Evolutionary conservation across 805 yeast genomes (phyloP), one percentile per base, ranked within the genome.

Genomic region (Saccharomycopsis synnaedendra): DNA sequence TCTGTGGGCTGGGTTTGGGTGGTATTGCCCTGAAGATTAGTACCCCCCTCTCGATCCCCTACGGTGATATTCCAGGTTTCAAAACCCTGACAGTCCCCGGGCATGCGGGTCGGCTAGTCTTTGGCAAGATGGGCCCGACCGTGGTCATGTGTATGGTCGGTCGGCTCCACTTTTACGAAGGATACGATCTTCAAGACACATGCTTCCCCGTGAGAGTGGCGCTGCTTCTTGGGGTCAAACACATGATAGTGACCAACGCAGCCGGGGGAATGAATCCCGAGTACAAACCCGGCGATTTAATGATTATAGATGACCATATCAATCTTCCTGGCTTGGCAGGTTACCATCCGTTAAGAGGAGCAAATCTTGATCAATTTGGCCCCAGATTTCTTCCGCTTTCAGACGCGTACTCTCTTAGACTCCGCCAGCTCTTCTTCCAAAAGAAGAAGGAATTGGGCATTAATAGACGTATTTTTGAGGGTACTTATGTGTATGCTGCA

Each of bases 1-100:
- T 90, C 46, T 89, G 97, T 65, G 98, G 98, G 5, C 85, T 96
- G 4, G 98, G 98, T 0, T 70, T 90, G 11, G 95, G 96, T 8
- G 95, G 94, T 0, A 80, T 90, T 44, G 82, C 89, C 1, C 69
- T 74, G 43, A 56, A 65, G n/a, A 48, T 66, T 6, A n/a, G 40
- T 10, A 28, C 38, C 27, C 36, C 10, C 32, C 31, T 39, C 39
- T 5, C 58, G 43, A 70, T 90, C 31, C 66, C 80, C 1, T 90
- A 87, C 60, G 55, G 61, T 5, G 70, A 72, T 0, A 85, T 90
- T 43, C 97, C 97, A 0, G 85, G 90, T 0, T 89, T 90, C 64
- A 75, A 74, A 58, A 58, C 65, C 0, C 82, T 96, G 1, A 89
- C 97, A 0, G 97, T 90, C 1, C 78, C 80, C 7, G 98, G 98